Evolutionary conservation across 305 asterid species (phyloP), one percentile per base, ranked within the genome.

Genomic region (Fraxinus ornus): DNA sequence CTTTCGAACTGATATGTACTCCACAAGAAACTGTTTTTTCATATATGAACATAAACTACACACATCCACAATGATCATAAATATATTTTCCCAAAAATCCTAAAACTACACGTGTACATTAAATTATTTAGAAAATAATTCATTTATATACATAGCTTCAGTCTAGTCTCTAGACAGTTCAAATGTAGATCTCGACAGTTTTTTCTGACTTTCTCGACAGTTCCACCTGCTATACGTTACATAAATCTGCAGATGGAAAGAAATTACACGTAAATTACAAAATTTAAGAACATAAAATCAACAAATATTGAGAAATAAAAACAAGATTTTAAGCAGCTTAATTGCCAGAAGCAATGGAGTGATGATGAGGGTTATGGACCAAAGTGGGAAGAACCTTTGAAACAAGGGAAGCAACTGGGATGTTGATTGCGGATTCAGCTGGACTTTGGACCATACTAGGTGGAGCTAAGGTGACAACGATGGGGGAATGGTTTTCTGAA

Each of bases 191-290:
- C 3, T 39, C 12, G 12, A 37, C 44, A 7, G 10, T 7, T 37
- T 7, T 36, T 37, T 37, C 44, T 7, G 12, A 37, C 12, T 37
- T 37, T 37, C 44, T 37, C 41, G 0, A 39, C 13, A 39, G 12
- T 7, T 39, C 3, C 3, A 2, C 13, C 0, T 8, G 13, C 47
- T 39, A 39, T 8, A 39, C 13, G 12, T 39, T 39, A 39, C 47
- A 96, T 80, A 93, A 85, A 88, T 93, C 94, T 90, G 85, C 78
- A 17, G n/a, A 85, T 79, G 28, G 87, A 64, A 21, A 10, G 82
- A 57, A 21, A 64, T 55, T 15, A 4, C 68, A 86, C 21, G 62
- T 81, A 78, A 68, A 36, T 39, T n/a, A 77, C 74, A 82, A 76
- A 32, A 22, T 13, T 52, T 19, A 80, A 44, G 22, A 82, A 12